phyloP scores from a whole-genome alignment of 208 protist genomes.

The Crithidia sp. region DNA sequence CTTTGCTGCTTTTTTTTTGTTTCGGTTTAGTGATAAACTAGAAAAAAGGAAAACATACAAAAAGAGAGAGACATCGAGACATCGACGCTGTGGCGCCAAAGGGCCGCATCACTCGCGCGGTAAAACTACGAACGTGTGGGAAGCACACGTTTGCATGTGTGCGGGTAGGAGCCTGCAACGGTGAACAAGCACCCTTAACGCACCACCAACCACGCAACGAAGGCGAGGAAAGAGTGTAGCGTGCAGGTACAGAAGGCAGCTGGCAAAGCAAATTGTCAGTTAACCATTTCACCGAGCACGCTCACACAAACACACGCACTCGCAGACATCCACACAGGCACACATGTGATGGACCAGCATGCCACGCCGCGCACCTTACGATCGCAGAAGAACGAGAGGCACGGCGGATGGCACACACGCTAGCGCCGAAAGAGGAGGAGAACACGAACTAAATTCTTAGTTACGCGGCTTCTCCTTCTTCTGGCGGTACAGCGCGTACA shows the following conservation, averaged over 20 bases:
- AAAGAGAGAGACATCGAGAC: conserved; percentile 3
- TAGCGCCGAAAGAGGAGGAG: neutral
- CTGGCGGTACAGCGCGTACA: conserved; percentile 96
- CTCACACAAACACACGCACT: too few species aligned
- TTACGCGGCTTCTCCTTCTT: conserved; percentile 99
- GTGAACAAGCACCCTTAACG: too few species aligned
- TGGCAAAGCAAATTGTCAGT: neutral
- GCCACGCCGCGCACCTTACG: too few species aligned
- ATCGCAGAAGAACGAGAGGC: too few species aligned
- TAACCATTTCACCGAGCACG: too few species aligned
- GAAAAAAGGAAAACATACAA: conserved; percentile 9
- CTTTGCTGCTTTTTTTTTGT: conserved; percentile 60
- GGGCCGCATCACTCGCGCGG: neutral
- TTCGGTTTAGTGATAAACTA: conserved; percentile 1
- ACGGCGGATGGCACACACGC: too few species aligned
- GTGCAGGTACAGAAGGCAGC: neutral
- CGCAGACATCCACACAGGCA: too few species aligned
- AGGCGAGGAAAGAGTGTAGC: too few species aligned
- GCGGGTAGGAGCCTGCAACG: neutral
- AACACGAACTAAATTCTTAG: conserved; percentile 44
- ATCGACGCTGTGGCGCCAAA: neutral
- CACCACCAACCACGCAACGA: too few species aligned
- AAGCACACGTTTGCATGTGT: neutral
- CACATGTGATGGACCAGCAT: too few species aligned
- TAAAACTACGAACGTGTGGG: neutral